A percentile compares a stretch with the other conserved stretches of the same genome.
Evolutionary conservation across 2,329 filamentous ascomycete genomes (phyloP).

Genomic region (Seiridium cupressi): DNA sequence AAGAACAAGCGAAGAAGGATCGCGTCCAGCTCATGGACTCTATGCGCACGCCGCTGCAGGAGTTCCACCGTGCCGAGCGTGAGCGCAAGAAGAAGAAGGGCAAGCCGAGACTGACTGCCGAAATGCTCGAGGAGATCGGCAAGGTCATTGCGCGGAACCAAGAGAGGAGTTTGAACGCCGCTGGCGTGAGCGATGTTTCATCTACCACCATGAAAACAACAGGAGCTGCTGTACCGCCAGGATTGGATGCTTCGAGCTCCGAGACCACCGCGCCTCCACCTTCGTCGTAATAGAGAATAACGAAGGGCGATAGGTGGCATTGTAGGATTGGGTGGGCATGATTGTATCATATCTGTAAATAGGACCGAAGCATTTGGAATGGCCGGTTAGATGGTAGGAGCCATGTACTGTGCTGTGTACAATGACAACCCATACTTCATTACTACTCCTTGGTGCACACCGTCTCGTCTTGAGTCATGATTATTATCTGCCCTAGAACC

Average conservation of each 20-base stretch:
- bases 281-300: neutral
- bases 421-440: constrained; percentile 2
- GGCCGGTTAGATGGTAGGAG: neutral
- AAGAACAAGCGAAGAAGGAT: constrained; percentile 49
- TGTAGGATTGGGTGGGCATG: neutral
- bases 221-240: neutral
- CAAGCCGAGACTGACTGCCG: constrained; percentile 53
- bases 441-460: neutral
- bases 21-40: constrained; percentile 34
- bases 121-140: constrained; percentile 63
- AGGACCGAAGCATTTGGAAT: neutral
- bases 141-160: constrained; percentile 58
- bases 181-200: constrained; percentile 31
- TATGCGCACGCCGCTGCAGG: constrained; percentile 53
- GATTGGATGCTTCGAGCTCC: neutral
- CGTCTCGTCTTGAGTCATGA: neutral
- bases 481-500: neutral
- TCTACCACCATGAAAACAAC: neutral
- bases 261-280: neutral
- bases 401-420: neutral
- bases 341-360: constrained; percentile 11
- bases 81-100: constrained; percentile 49
- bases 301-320: neutral
- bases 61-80: constrained; percentile 56
- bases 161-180: constrained; percentile 35